phyloP scores from a whole-genome alignment of 371 early-diverging fungal genomes.

The Encephalitozoon cuniculi region DNA sequence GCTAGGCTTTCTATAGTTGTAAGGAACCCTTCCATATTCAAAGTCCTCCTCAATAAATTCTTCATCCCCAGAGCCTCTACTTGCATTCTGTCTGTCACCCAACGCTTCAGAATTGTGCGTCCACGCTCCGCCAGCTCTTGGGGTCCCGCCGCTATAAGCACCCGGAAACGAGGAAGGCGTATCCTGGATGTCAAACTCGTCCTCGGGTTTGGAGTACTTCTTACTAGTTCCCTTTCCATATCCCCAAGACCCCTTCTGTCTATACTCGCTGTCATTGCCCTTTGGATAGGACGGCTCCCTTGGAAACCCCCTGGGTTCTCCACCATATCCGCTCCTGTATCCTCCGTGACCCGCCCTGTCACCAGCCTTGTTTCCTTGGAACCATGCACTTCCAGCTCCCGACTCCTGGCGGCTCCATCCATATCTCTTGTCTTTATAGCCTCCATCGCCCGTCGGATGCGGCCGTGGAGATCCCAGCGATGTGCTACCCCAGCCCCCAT shows the following conservation, averaged over 20 bases:
- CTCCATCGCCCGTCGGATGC: neutral
- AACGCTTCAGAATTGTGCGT: neutral
- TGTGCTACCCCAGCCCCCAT: neutral
- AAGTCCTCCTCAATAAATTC: conserved; percentile 14
- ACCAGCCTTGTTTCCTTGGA: neutral
- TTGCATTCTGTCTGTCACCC: neutral
- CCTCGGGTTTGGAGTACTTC: neutral
- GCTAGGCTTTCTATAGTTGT: conserved; percentile 11
- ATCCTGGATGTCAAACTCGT: conserved; percentile 3
- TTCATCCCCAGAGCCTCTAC: neutral
- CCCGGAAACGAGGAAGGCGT: neutral
- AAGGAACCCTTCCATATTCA: conserved; percentile 11
- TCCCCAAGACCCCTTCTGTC: neutral
- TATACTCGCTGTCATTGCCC: neutral
- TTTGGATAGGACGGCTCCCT: neutral
- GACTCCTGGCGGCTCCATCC: neutral
- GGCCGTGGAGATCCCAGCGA: neutral
- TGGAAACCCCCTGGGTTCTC: neutral
- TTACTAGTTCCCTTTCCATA: neutral
- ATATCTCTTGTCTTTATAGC: neutral
- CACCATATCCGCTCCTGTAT: neutral
- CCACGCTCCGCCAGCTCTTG: neutral
- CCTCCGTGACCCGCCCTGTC: neutral
- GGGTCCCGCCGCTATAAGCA: neutral
- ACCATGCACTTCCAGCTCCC: neutral